Conservation (phyloP, 176 grass and related monocot genomes). For the Coix lacrymajobi region DNA sequence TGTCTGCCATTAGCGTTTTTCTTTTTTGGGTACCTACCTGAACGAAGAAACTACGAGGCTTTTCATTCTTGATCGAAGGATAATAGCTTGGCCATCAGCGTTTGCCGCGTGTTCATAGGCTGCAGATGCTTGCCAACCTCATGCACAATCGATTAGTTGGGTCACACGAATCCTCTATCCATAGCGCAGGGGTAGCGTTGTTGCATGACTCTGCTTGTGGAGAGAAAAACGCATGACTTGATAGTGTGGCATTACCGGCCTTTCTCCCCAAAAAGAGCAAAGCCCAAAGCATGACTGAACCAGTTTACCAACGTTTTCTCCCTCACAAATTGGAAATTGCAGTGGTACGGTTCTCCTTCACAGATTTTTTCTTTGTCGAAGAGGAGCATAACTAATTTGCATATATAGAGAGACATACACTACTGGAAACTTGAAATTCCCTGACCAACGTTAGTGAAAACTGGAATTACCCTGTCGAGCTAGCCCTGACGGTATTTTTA, state of each 20-base stretch:
- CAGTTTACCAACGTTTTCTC: background rate
- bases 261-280: background rate
- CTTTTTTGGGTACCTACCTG: background rate
- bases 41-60: background rate
- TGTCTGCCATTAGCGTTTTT: background rate
- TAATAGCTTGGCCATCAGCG: background rate
- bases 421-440: too few species aligned
- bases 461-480: too few species aligned
- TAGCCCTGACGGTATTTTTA: too few species aligned
- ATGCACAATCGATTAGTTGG: slow-evolving; percentile 32
- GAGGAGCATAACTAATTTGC: background rate
- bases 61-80: background rate
- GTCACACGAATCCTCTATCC: slow-evolving; percentile 29
- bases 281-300: background rate
- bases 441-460: too few species aligned
- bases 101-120: background rate
- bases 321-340: background rate
- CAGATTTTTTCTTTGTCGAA: background rate
- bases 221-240: slow-evolving; percentile 8
- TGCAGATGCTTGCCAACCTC: slow-evolving; percentile 3
- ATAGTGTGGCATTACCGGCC: background rate
- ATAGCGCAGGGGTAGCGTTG: background rate
- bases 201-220: background rate
- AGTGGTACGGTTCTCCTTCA: background rate
- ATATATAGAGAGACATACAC: background rate